Evolutionary conservation across 148 eudicot genomes (phyloP).

Genomic region (Camellia granthamiana): DNA sequence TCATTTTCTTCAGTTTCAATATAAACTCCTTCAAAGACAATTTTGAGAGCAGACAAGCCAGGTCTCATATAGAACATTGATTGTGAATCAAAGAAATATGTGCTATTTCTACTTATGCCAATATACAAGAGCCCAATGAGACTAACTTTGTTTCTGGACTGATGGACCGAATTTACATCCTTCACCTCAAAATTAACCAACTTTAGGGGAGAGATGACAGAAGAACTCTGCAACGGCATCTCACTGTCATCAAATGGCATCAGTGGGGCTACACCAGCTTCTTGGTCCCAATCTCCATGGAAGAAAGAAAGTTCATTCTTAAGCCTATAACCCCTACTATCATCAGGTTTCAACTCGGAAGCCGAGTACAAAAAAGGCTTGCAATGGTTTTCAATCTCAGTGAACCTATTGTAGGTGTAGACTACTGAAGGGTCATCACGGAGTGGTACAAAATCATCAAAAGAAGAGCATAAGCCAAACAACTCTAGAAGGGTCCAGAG

Average conservation of each 20-base stretch:
- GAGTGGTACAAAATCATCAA: constrained; percentile 10
- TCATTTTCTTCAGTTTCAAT: constrained; percentile 19
- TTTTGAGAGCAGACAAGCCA: constrained; percentile 21
- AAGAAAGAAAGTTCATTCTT: constrained; percentile 21
- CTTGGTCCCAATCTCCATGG: constrained; percentile 25
- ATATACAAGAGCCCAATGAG: constrained; percentile 14
- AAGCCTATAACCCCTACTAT: constrained; percentile 7
- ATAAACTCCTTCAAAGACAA: constrained; percentile 21
- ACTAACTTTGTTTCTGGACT: constrained; percentile 6
- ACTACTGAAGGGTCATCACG: constrained; percentile 7
- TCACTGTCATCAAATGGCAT: constrained; percentile 26
- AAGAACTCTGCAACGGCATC: neutral
- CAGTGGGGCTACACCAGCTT: constrained; percentile 15
- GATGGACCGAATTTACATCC: constrained; percentile 14
- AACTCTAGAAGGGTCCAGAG: neutral
- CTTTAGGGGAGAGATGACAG: constrained; percentile 2
- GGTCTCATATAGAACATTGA: constrained; percentile 16
- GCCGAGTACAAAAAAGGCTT: constrained; percentile 15
- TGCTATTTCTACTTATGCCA: constrained; percentile 16
- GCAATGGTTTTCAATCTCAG: constrained; percentile 15
- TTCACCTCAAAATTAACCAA: constrained; percentile 17
- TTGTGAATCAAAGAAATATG: neutral
- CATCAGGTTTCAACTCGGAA: constrained; percentile 18
- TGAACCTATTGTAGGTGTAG: constrained; percentile 8
- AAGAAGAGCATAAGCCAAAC: constrained; percentile 3